Conservation (phyloP, 2,329 filamentous ascomycete genomes). For the Xylaria sp. region DNA sequence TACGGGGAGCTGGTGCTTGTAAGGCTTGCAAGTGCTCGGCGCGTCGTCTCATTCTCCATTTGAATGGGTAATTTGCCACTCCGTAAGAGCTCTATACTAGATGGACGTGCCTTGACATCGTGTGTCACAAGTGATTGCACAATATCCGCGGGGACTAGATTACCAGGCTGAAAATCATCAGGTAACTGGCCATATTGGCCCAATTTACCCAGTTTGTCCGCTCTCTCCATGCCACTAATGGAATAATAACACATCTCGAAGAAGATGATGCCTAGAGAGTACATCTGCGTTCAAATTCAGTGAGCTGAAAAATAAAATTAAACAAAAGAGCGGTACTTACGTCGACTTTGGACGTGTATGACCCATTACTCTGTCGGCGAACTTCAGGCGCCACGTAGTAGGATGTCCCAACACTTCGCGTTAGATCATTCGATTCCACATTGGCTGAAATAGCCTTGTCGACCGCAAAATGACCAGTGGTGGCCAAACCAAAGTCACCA, state of each 20-base stretch:
- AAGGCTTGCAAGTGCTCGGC: slow-evolving; percentile 81
- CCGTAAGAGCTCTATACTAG: slow-evolving; percentile 81
- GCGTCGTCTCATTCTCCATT: slow-evolving; percentile 91
- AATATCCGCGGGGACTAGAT: slow-evolving; percentile 81
- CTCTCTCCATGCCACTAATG: slow-evolving; percentile 71
- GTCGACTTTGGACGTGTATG: slow-evolving; percentile 94
- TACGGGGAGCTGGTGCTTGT: slow-evolving; percentile 86
- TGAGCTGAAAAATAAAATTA: neutral
- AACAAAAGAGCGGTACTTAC: slow-evolving; percentile 57
- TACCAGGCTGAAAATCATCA: slow-evolving; percentile 72
- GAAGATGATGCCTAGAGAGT: slow-evolving; percentile 95
- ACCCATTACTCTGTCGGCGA: slow-evolving; percentile 75
- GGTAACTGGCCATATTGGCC: slow-evolving; percentile 76
- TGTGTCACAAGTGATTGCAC: slow-evolving; percentile 84
- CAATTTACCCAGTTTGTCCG: slow-evolving; percentile 72
- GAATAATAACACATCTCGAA: slow-evolving; percentile 92
- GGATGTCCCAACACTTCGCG: slow-evolving; percentile 77
- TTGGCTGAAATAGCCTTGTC: slow-evolving; percentile 61
- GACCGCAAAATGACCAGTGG: slow-evolving; percentile 79
- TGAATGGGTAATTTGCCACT: slow-evolving; percentile 89
- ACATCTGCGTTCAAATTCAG: slow-evolving; percentile 71
- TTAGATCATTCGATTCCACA: slow-evolving; percentile 70
- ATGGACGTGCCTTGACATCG: slow-evolving; percentile 82
- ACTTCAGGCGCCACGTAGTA: slow-evolving; percentile 96
- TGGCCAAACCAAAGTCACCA: slow-evolving; percentile 95